Base-by-base conservation (phyloP, 164 flowering plant species). In the Taxillus chinensis region DNA sequence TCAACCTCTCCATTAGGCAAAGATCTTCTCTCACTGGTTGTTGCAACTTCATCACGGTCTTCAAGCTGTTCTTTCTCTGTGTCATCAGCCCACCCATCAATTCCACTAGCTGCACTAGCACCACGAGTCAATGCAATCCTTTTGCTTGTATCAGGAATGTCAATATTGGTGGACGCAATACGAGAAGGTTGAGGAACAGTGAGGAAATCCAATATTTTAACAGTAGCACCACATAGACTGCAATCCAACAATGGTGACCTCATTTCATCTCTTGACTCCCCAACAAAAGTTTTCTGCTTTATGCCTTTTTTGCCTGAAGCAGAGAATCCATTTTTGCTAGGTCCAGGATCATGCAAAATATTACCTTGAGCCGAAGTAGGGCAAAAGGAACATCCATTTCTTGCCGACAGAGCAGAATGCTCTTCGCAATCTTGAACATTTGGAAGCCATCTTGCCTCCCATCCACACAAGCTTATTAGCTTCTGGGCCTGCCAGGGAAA, bases 371-470 rank as follows among this genome's bases (percentile, higher is more conserved):
- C 73, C 49, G 60, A 67, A 40, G 75, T 66, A 59, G 90, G 96
- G 45, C 89, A 89, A 68, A 82, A 67, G 49, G 95, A 89, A 64
- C 71, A 76, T 50, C 85, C 99, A 74, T 91, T 81, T 73, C 92
- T 80, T 61, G 95, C 89, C 51, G 99, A 95, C 64, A 91, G 97
- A 60, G 95, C 93, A 70, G 99, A 91, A 70, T 95, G 91, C 54
- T 95, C 99, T 78, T 95, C 97, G 75, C 83, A 85, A 63, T 95
- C 99, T 74, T 83, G 93, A 67, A 93, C 68, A 76, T 89, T 82
- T 46, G 80, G 80, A 76, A 86, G 87, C 99, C 99, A 91, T 71
- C 99, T 79, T 48, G 97, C 87, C 68, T 95, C 99, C 99, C 99
- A 95, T 57, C 99, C 99, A 73, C 99, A 95, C 52, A 95, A 72